Evolutionary conservation across 2,329 filamentous ascomycete species (phyloP), one percentile per base, ranked within the genome.

Genomic region (Clarireedia monteithiana): DNA sequence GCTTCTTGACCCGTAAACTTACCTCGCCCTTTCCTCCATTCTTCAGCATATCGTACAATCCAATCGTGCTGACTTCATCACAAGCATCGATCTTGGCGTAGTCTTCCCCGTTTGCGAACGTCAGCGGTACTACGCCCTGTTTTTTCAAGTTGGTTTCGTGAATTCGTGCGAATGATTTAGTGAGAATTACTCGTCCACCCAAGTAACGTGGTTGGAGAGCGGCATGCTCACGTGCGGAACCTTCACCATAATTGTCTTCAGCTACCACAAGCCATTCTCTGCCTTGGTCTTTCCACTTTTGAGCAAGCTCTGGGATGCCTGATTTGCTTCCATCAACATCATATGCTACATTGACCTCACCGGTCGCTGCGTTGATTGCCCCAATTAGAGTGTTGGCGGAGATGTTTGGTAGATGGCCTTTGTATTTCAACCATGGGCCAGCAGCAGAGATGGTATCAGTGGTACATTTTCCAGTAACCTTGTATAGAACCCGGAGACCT

Each of bases 401-500:
- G 72, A 99, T 99, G 78, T 99, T 99, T 71, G 94, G 90, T 60
- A 99, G 83, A 73, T 99, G 94, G 60, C 94, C 94, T 79, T 97
- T 97, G 83, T 97, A 99, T 75, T 97, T 97, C 64, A 99, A 83
- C 92, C 92, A 97, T 15, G 92, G 92, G 5, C 92, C 92, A 1
- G 92, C 92, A 36, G 92, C 92, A 39, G 91, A 97, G 73, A 99
- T 99, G 65, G 94, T 97, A 74, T 99, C 94, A 45, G 94, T 99
- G 56, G 94, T 99, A 79, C 94, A 99, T 76, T 99, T 96, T 62
- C 94, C 94, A 61, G 91, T 88, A 62, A 97, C 88, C 76, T 97
- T 97, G 78, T 95, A 92, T 15, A 99, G 85, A 17, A 99, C 91
- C 51, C 85, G 85, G 48, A 99, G 82, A 27, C 82, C 84, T 44